Base-by-base conservation (phyloP, 192 early-diverging fungal species). In the Mortierella alpina region DNA sequence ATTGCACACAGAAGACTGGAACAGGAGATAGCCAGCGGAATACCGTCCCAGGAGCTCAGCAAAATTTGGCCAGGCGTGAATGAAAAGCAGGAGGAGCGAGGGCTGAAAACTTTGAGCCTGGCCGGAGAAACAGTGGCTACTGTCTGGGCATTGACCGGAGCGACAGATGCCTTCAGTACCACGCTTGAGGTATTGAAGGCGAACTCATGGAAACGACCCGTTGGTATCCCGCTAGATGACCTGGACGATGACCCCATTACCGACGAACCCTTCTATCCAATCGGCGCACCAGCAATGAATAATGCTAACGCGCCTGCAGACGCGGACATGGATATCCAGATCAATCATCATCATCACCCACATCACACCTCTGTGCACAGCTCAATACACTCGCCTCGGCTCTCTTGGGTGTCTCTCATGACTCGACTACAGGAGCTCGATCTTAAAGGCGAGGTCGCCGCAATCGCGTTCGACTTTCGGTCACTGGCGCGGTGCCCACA, bases 361-460 rank as follows among this genome's bases (percentile, higher is more conserved):
- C 47, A 50, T 14, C 7, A 11, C 12, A 23, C 49, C 46, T 51
- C 11, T 50, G 63, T 11, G 48, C 23, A 17, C 17, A 64, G 45
- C 22, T 22, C 17, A 51, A 64, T 11, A 11, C 6, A 55, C 41
- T 52, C 5, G 31, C 63, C 63, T 1, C 45, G 39, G 1, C 63
- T 64, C 14, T 64, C 23, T 31, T 64, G 17, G 12, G 17, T 49
- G 4, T 23, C 63, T 40, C 49, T 49, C 20, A 72, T 72, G 70
- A 55, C 42, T 2, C 57, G 59, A 20, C 22, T 73, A 0, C 49
- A 42, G 2, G 23, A 63, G 5, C 22, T 73, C 0, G 71, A 73
- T 4, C 71, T 73, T 39, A 51, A 62, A 8, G 71, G 71, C 2
- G 71, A 73, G 6, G 51, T 73, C 6, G 63, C 71, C 2, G 47